A percentile compares a stretch with the other conserved stretches of the same genome.
Conservation (phyloP, 2,329 filamentous ascomycete species). For the Teratosphaeria gauchensis region DNA sequence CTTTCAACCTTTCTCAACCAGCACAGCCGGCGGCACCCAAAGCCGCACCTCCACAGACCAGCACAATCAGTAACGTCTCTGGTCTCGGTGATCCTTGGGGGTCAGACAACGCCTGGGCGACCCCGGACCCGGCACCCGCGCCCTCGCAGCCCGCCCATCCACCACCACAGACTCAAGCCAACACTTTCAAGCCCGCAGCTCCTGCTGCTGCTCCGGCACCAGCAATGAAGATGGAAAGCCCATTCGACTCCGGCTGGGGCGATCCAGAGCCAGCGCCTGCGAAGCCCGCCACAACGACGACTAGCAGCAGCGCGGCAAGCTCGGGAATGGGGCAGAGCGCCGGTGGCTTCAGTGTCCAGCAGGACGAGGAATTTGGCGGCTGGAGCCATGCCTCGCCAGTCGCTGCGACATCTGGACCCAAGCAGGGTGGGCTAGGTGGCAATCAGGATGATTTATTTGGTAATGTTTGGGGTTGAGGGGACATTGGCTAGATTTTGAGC, state of each 20-base stretch:
- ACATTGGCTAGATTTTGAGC: neutral
- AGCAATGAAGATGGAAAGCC: constrained; percentile 11
- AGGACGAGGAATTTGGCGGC: constrained; percentile 92
- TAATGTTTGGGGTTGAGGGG: constrained; percentile 79
- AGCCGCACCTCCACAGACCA: constrained; percentile 21
- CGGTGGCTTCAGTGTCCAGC: constrained; percentile 49
- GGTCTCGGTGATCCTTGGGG: constrained; percentile 60
- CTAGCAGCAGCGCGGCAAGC: neutral
- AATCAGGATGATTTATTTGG: constrained; percentile 76
- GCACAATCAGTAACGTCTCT: constrained; percentile 27
- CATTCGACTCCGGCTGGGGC: constrained; percentile 46
- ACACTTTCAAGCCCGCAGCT: constrained; percentile 32
- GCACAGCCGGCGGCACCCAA: constrained; percentile 28
- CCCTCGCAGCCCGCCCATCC: constrained; percentile 25
- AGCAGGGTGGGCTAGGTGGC: constrained; percentile 43
- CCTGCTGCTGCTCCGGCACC: constrained; percentile 11
- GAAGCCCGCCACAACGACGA: constrained; percentile 6
- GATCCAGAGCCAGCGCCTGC: constrained; percentile 52
- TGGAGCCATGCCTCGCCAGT: constrained; percentile 65
- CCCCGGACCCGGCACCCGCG: constrained; percentile 43
- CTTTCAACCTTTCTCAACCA: constrained; percentile 66
- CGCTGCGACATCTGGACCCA: constrained; percentile 30
- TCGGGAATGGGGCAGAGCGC: constrained; percentile 5
- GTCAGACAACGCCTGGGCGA: constrained; percentile 69
- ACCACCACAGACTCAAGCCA: constrained; percentile 31